Evolutionary conservation across 257 asterid genomes (phyloP).

Genomic region (Scutellaria galericulata): DNA sequence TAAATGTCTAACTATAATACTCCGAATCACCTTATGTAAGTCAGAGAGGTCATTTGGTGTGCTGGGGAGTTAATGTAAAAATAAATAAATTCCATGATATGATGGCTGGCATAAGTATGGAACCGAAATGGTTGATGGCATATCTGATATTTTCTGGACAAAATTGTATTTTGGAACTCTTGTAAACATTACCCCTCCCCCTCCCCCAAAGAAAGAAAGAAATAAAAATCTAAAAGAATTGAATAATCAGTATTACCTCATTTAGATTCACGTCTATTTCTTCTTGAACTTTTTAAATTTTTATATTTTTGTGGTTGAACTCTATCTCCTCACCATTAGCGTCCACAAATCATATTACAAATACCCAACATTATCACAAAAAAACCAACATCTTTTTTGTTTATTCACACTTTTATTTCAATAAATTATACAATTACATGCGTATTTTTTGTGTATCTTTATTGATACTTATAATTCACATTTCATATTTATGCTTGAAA

Average conservation of each 20-base stretch:
- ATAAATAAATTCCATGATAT: not conserved
- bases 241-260: not conserved
- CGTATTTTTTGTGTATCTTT: not conserved
- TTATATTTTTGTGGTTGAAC: not conserved
- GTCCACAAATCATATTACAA: not conserved
- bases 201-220: too few relatives aligned
- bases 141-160: not conserved
- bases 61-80: not conserved
- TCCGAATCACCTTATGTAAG: not conserved
- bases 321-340: not conserved
- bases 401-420: not conserved
- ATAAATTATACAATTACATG: not conserved
- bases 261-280: not conserved
- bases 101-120: not conserved
- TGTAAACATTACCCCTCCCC: too few relatives aligned
- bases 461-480: not conserved
- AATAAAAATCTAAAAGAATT: too few relatives aligned
- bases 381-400: too few relatives aligned
- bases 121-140: not conserved
- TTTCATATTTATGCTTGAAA: not conserved
- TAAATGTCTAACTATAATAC: not conserved
- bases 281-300: not conserved
- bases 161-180: not conserved
- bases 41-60: not conserved
- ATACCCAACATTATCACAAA: not conserved